Percentiles rank a stretch among this genome's conserved stretches.
These are phyloP conservation scores for Capronia epimyces DNA, from an alignment of 2,329 filamentous ascomycete genomes.

Conservation along the genomic window DNA sequence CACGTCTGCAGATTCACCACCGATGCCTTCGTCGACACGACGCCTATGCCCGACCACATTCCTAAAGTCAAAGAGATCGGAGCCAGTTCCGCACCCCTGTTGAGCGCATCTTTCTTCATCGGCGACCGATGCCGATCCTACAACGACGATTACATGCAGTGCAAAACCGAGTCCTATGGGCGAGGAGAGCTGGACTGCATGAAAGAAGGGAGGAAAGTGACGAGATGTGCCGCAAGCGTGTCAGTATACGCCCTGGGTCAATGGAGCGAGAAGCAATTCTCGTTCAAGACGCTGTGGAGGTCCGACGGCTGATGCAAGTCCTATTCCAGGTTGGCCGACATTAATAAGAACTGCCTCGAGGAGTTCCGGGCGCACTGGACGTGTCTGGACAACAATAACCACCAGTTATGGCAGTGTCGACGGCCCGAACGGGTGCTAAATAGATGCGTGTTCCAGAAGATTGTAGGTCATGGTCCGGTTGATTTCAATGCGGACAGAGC, in stretches of 20 bases:
- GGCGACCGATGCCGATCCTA: constrained; percentile 88
- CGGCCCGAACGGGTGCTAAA: constrained; percentile 83
- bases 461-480: constrained; percentile 55
- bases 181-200: constrained; percentile 89
- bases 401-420: constrained; percentile 94
- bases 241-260: constrained; percentile 50
- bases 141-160: constrained; percentile 99
- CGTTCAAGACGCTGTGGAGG: not conserved
- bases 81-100: constrained; percentile 81
- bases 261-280: not conserved
- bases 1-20: constrained; percentile 75
- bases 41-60: constrained; percentile 85
- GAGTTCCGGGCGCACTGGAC: constrained; percentile 93
- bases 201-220: constrained; percentile 94
- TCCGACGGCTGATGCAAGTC: not conserved
- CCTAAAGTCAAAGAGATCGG: constrained; percentile 92
- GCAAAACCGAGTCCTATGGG: constrained; percentile 91
- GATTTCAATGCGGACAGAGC: not conserved
- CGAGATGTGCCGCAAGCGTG: constrained; percentile 93
- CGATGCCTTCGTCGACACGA: constrained; percentile 88
- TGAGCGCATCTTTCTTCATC: constrained; percentile 94
- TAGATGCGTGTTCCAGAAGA: constrained; percentile 89
- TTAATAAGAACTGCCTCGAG: constrained; percentile 88
- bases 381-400: constrained; percentile 95
- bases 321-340: constrained; percentile 69